Evolutionary conservation across 2,329 filamentous ascomycete genomes (phyloP).

Genomic region (Trematosphaeria pertusa): DNA sequence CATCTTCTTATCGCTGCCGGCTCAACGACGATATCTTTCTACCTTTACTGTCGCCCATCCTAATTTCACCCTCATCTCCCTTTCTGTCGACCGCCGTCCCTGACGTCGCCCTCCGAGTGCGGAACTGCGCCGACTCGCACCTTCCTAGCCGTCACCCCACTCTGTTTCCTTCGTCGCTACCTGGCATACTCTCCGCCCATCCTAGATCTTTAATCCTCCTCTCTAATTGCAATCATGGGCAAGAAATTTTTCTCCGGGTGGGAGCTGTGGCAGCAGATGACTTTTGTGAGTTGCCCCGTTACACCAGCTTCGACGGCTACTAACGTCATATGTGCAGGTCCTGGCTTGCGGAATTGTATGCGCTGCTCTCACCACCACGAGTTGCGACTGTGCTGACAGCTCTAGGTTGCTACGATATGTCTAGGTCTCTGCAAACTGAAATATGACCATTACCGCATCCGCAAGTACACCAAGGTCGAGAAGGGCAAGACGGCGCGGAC

Average conservation of each 20-base stretch:
- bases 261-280: constrained; percentile 89
- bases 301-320: constrained; percentile 12
- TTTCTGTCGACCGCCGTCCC: background rate
- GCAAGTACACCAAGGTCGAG: constrained; percentile 51
- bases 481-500: constrained; percentile 51
- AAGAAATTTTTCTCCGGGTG: constrained; percentile 61
- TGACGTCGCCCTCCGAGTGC: constrained; percentile 8
- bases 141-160: constrained; percentile 10
- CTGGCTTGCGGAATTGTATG: constrained; percentile 72
- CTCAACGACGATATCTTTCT: constrained; percentile 5
- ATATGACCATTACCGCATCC: constrained; percentile 50
- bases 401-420: constrained; percentile 68
- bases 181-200: constrained; percentile 29
- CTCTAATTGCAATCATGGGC: constrained; percentile 32
- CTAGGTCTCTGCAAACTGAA: constrained; percentile 71
- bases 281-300: constrained; percentile 69
- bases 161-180: constrained; percentile 16
- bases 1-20: constrained; percentile 9
- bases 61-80: constrained; percentile 5
- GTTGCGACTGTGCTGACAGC: constrained; percentile 31
- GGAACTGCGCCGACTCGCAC: constrained; percentile 8
- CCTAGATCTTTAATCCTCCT: constrained; percentile 19
- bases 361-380: background rate
- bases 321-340: constrained; percentile 61
- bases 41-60: constrained; percentile 3